These are phyloP conservation scores for Serendipita indica DNA, from an alignment of 768 basidiomycete genomes.

Conservation along the genomic window DNA sequence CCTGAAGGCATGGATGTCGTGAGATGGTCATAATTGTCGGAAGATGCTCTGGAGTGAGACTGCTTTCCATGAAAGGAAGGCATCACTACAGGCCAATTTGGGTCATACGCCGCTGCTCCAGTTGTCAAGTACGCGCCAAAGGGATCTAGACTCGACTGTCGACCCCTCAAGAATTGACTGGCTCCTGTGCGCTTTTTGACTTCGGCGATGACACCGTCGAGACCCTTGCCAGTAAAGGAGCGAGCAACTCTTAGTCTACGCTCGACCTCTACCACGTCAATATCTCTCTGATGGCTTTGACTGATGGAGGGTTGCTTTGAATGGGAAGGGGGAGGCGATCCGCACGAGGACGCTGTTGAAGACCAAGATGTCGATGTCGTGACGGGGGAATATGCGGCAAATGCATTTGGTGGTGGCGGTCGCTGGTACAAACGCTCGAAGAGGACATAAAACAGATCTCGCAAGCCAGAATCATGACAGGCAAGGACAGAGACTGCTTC, in stretches of 20 bases:
- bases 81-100: constrained; percentile 1
- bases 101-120: not conserved
- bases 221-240: constrained; percentile 34
- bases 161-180: constrained; percentile 36
- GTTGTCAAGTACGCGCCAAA: constrained; percentile 25
- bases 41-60: not conserved
- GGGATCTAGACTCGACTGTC: constrained; percentile 36
- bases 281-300: constrained; percentile 22
- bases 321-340: constrained; percentile 10
- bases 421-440: constrained; percentile 27
- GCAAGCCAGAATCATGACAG: constrained; percentile 28
- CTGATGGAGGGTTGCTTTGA: constrained; percentile 15
- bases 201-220: constrained; percentile 34
- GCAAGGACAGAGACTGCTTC: constrained; percentile 32
- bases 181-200: constrained; percentile 35
- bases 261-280: constrained; percentile 22
- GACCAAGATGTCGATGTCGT: constrained; percentile 16
- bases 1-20: not conserved
- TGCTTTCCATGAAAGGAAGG: not conserved
- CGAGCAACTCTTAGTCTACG: constrained; percentile 23
- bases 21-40: not conserved
- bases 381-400: constrained; percentile 15
- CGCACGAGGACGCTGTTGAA: constrained; percentile 16
- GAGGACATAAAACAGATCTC: constrained; percentile 28
- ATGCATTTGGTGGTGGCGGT: not conserved